These are phyloP conservation scores for Xylaria nigripes DNA, from an alignment of 495 filamentous ascomycete species.

Conservation along the genomic window DNA sequence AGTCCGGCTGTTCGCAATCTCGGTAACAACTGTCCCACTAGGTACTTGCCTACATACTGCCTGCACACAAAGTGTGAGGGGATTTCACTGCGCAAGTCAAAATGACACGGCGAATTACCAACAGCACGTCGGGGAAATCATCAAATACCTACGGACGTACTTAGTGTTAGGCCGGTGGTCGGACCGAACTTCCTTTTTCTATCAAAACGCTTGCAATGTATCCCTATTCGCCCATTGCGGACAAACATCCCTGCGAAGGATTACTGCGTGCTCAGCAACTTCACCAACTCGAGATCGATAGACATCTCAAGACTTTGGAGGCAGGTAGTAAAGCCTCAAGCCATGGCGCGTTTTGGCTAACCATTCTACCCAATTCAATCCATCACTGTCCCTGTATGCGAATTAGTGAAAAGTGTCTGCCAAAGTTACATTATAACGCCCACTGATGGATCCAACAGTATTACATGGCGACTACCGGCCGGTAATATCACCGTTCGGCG, in stretches of 20 bases:
- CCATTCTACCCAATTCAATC: background rate
- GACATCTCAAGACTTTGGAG: no score
- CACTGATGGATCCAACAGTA: no score
- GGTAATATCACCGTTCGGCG: no score
- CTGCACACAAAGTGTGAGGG: background rate
- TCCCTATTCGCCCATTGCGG: conserved; percentile 5
- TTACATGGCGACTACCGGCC: no score
- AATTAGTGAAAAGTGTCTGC: no score
- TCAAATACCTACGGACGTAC: background rate
- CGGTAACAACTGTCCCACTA: no score
- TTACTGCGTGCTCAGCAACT: background rate
- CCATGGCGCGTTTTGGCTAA: background rate
- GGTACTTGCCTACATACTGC: background rate
- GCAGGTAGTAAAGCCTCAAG: background rate
- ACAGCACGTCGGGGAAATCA: background rate
- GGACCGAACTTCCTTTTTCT: conserved; percentile 9
- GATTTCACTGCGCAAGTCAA: background rate
- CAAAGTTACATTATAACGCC: no score
- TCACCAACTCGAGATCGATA: no score
- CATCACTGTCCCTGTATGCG: no score
- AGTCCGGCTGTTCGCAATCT: background rate
- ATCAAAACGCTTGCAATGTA: conserved; percentile 3
- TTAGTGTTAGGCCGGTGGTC: conserved; percentile 3
- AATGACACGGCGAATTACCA: background rate
- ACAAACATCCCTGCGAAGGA: background rate